Conservation (phyloP, 2,329 filamentous ascomycete species). For the Fusarium sublunatum region DNA sequence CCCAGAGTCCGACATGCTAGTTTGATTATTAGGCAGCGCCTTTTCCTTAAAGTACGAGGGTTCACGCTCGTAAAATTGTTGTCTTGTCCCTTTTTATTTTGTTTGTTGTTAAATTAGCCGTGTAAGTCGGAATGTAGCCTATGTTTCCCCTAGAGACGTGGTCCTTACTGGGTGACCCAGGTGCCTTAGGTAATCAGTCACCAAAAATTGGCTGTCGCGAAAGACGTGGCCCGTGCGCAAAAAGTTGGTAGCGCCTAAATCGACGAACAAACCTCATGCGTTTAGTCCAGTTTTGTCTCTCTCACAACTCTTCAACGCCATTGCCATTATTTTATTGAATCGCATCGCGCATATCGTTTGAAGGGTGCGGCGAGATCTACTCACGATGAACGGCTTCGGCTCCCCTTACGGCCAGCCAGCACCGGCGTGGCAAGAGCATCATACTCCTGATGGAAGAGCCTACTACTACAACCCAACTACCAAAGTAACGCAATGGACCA, state of each 20-base stretch:
- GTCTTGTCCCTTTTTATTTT: conserved; percentile 17
- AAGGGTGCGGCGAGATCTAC: background rate
- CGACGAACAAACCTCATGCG: conserved; percentile 14
- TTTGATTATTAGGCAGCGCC: background rate
- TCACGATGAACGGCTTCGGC: conserved; percentile 68
- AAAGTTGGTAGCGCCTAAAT: conserved; percentile 39
- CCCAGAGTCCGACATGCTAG: conserved; percentile 39
- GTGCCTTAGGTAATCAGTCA: conserved; percentile 25
- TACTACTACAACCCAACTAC: conserved; percentile 94
- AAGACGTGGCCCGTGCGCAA: conserved; percentile 39
- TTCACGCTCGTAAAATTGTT: background rate
- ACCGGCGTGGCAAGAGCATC: conserved; percentile 81
- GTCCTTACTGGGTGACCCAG: conserved; percentile 20
- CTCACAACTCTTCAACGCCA: conserved; percentile 17
- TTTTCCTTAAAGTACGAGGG: background rate
- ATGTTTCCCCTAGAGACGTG: conserved; percentile 40
- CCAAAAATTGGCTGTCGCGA: conserved; percentile 13
- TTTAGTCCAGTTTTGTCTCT: conserved; percentile 15
- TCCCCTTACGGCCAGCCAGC: conserved; percentile 62
- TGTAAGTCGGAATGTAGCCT: conserved; percentile 39
- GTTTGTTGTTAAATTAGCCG: conserved; percentile 30
- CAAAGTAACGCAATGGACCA: conserved; percentile 92
- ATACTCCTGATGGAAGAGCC: conserved; percentile 80
- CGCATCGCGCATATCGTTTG: conserved; percentile 16
- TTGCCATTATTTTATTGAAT: conserved; percentile 6